Evolutionary conservation across 768 basidiomycete species (phyloP).

Genomic region (Gloeopeniophorella convolvens): DNA sequence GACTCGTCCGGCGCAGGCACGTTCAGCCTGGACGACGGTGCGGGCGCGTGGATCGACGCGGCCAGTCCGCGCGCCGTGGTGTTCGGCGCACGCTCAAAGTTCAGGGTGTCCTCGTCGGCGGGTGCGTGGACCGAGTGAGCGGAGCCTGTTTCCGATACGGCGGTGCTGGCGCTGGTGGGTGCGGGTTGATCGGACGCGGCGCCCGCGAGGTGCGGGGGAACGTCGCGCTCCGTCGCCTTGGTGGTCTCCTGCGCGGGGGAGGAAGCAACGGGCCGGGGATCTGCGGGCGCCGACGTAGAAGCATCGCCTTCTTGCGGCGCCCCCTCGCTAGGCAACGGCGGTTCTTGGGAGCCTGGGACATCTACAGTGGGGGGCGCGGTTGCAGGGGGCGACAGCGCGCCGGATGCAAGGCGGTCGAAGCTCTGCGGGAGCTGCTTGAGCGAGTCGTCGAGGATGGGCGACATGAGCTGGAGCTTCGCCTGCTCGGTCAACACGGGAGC

Average conservation of each 20-base stretch:
- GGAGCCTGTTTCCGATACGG: neutral
- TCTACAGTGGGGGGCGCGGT: no score
- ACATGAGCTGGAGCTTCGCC: constrained; percentile 29
- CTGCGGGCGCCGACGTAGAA: neutral
- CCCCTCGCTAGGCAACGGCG: constrained; percentile 8
- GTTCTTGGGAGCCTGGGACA: constrained; percentile 3
- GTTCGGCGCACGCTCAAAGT: neutral
- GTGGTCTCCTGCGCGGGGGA: neutral
- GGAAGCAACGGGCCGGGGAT: no score
- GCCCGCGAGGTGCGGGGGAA: neutral
- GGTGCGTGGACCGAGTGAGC: constrained; percentile 1
- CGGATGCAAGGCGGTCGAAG: no score
- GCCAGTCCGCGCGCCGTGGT: constrained; percentile 29
- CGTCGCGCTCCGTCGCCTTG: neutral
- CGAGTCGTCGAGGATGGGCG: constrained; percentile 19
- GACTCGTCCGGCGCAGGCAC: no score
- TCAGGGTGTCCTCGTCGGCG: neutral
- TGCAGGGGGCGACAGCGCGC: no score
- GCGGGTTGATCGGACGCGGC: neutral
- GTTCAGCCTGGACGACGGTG: constrained; percentile 22
- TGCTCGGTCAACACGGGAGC: constrained; percentile 25
- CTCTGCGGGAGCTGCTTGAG: constrained; percentile 20
- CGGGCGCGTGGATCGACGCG: constrained; percentile 55
- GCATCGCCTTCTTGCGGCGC: no score
- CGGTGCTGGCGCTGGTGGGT: neutral